phyloP scores from a whole-genome alignment of 306 rosid genomes.

The Clitoria ternatea region DNA sequence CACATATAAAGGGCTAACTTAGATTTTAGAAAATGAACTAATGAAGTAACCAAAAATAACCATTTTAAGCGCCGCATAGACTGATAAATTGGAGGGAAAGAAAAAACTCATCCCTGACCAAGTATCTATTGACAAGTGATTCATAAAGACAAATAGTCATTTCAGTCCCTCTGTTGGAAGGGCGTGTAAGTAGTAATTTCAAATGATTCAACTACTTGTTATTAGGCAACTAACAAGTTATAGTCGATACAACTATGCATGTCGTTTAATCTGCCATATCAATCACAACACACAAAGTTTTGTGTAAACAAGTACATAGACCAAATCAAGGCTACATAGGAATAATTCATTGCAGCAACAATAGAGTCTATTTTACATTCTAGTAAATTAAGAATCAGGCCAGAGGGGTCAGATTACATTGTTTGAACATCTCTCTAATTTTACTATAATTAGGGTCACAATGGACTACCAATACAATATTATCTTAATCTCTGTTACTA shows the following conservation, averaged over 20 bases:
- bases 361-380: slow-evolving; percentile 2
- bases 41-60: not conserved
- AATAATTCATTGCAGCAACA: slow-evolving; percentile 11
- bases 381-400: not conserved
- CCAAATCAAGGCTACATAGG: not conserved
- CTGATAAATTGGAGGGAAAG: not conserved
- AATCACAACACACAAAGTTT: not conserved
- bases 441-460: not conserved
- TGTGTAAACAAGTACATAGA: not conserved
- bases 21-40: not conserved
- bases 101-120: not conserved
- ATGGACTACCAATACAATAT: not conserved
- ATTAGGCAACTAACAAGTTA: slow-evolving; percentile 1
- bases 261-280: not conserved
- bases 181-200: not conserved
- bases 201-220: not conserved
- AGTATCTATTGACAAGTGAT: not conserved
- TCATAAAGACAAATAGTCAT: not conserved
- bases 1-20: not conserved
- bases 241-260: not conserved
- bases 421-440: slow-evolving; percentile 3
- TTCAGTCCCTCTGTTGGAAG: not conserved
- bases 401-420: not conserved
- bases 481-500: not conserved
- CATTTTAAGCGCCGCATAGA: not conserved